Base-by-base conservation (phyloP, 2,329 filamentous ascomycete species). In the Phaeosphaeria sp. region DNA sequence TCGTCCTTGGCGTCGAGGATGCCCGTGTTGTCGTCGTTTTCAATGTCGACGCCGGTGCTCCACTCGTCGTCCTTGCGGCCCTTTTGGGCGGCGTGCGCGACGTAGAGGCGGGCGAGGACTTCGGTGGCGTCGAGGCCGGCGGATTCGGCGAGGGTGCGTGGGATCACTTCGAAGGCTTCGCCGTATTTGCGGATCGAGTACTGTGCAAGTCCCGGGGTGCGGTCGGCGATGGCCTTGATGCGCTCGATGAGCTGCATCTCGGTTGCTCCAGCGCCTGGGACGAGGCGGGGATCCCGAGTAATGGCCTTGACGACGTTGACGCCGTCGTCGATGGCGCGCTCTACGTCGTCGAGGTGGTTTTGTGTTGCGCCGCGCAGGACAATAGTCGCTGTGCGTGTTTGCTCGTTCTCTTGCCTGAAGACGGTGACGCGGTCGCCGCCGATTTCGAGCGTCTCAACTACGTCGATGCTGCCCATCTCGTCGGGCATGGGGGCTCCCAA, bases 241-340 rank as follows among this genome's bases (percentile, higher is more conserved):
- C 93, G 89, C 83, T 97, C 93, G 51, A 96, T 90, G 59, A 99
- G 87, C 81, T 97, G 92, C 77, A 96, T 89, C 80, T 99, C 95
- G 61, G 94, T 92, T 48, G 95, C 94, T 71, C 95, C 96, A 27
- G 95, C 95, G 65, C 95, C 95, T 39, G 95, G 93, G 0, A 99
- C 93, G 57, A 99, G 85, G 63, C 93, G 87, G 6, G 94, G 83
- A 76, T 99, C 96, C 77, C 91, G 91, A 61, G 95, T 98, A 77
- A 99, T 96, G 65, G 95, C 95, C 83, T 99, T 99, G 78, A 99
- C 91, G 51, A 96, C 96, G 74, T 98, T 99, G 77, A 99, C 95
- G 65, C 95, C 95, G 68, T 99, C 95, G 71, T 99, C 95, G 55
- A 99, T 93, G 50, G 95, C 95, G 64, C 95, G 90, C 84, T 99